Evolutionary conservation across 208 protist genomes (phyloP).

Genomic region (Trichomonas tenax): DNA sequence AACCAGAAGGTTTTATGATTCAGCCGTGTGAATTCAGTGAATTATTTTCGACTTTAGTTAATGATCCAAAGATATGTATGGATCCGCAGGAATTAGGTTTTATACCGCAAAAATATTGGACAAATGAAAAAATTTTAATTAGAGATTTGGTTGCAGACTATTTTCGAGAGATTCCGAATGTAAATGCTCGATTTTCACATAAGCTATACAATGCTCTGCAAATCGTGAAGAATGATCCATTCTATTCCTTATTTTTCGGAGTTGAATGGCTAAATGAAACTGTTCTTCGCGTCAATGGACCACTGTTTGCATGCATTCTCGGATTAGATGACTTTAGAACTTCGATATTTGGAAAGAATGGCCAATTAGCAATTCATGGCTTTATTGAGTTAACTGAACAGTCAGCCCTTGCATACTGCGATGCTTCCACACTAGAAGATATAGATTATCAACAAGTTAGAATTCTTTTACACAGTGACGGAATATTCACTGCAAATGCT

Average conservation of each 20-base stretch:
- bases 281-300: background rate
- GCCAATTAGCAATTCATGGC: background rate
- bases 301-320: background rate
- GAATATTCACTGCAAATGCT: background rate
- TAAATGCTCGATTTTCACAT: background rate
- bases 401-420: background rate
- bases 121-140: background rate
- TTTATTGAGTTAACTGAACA: background rate
- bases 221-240: background rate
- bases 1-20: background rate
- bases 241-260: background rate
- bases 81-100: background rate
- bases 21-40: background rate
- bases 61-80: background rate
- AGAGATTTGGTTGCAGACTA: background rate
- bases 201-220: slow-evolving; percentile 8
- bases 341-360: background rate
- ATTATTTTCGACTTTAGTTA: background rate
- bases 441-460: background rate
- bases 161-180: background rate
- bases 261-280: background rate
- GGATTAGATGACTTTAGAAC: background rate
- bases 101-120: background rate
- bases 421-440: background rate
- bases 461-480: background rate